phyloP scores from a whole-genome alignment of 495 filamentous ascomycete genomes.

The Aspergillus diversus region DNA sequence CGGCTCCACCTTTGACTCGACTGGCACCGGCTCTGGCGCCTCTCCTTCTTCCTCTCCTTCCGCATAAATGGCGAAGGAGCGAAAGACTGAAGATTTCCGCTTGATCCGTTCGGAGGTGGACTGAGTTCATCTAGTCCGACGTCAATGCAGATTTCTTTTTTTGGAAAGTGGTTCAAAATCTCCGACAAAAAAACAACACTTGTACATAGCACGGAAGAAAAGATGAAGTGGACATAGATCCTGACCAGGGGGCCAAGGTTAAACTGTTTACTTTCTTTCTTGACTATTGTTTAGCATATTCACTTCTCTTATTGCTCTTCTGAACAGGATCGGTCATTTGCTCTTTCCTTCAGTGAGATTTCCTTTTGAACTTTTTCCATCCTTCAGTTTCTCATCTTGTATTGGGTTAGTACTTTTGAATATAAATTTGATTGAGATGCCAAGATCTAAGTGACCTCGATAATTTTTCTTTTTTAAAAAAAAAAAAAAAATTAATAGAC shows the following conservation, averaged over 20 bases:
- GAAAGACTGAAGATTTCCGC: neutral
- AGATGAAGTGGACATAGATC: slow-evolving; percentile 7
- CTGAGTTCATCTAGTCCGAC: slow-evolving; percentile 1
- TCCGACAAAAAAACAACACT: neutral
- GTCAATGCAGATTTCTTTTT: neutral
- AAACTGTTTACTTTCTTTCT: neutral
- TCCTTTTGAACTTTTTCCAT: neutral
- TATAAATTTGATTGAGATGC: neutral
- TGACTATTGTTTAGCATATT: slow-evolving; percentile 1
- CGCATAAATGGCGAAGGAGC: neutral
- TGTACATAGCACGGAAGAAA: neutral
- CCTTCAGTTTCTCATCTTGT: neutral
- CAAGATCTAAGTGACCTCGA: neutral
- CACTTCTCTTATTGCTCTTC: neutral
- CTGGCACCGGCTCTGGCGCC: neutral
- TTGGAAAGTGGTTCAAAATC: neutral
- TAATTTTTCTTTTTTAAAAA: neutral
- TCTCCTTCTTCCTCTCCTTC: no score
- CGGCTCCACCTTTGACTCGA: slow-evolving; percentile 59
- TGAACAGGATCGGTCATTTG: neutral
- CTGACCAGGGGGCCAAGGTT: neutral
- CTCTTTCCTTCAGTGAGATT: slow-evolving; percentile 2
- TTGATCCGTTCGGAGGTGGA: no score
- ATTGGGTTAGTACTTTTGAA: neutral
- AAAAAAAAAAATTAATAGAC: neutral